Evolutionary conservation across 2,329 filamentous ascomycete genomes (phyloP).

Genomic region (Aspergillus sp.): DNA sequence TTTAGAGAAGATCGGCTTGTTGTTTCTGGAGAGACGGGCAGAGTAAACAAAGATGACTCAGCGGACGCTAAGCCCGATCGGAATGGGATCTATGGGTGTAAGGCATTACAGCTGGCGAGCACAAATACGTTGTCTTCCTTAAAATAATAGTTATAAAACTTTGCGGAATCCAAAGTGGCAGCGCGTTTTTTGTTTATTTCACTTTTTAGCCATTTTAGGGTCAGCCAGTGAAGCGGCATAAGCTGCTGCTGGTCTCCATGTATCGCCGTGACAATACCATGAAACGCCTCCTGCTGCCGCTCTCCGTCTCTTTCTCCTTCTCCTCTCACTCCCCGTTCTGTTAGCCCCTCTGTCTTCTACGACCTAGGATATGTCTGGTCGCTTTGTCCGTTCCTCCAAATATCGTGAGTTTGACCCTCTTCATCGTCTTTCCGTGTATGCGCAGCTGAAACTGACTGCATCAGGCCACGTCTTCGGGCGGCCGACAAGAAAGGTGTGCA

Average conservation of each 20-base stretch:
- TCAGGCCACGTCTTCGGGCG: constrained; percentile 93
- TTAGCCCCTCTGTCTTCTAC: constrained; percentile 7
- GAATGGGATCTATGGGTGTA: too few species aligned
- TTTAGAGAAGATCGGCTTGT: constrained; percentile 1
- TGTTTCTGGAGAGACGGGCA: constrained; percentile 24
- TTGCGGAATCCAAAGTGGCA: too few species aligned
- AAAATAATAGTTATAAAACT: too few species aligned
- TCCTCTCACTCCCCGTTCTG: constrained; percentile 7
- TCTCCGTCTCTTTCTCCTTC: constrained; percentile 3
- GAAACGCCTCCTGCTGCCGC: constrained; percentile 4
- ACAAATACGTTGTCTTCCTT: too few species aligned
- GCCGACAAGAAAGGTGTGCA: constrained; percentile 68
- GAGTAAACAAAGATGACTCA: constrained; percentile 31
- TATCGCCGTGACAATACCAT: too few species aligned
- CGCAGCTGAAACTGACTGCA: constrained; percentile 20
- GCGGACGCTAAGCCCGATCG: too few species aligned
- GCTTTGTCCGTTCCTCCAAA: constrained; percentile 65
- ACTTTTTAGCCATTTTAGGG: too few species aligned
- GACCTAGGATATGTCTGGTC: constrained; percentile 50
- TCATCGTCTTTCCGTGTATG: constrained; percentile 6
- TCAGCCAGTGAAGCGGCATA: too few species aligned
- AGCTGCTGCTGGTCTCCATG: too few species aligned
- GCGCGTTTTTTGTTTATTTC: too few species aligned
- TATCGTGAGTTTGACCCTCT: constrained; percentile 48
- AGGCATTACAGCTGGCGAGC: too few species aligned